Base-by-base conservation (phyloP, 495 filamentous ascomycete species). In the Podospora sp. region DNA sequence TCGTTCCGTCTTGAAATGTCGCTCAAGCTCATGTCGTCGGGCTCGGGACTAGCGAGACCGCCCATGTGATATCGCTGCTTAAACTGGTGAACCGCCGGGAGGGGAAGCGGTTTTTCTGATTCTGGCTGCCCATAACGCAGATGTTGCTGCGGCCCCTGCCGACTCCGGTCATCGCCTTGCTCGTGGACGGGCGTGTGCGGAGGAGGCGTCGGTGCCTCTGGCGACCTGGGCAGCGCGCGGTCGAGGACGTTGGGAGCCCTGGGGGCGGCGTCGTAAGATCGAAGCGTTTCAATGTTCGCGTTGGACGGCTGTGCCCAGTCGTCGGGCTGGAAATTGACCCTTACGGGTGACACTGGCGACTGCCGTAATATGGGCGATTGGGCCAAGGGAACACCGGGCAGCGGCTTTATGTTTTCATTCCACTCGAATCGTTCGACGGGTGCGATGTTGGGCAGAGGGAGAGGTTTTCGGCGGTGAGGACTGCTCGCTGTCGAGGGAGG, bases 251-350 rank as follows among this genome's bases (percentile, higher is more conserved):
- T 65, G 51, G 65, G 65, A 11, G 56, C 52, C 8, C 65, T 58
- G 6, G 65, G 29, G 14, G 50, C 26, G 14, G 51, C 50, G 55
- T 69, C 67, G 59, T 52, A 68, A 8, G 65, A 29, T 11, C 61
- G 66, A n/a, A 67, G 65, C 27, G 69, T 75, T 69, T 82, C 77
- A 51, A 84, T 78, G 68, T 73, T 79, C 18, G 72, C 75, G 58
- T 78, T 78, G n/a, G 77, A 78, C 40, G 80, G 79, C 52, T 68
- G 76, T 20, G 73, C 68, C 79, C 79, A 80, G 70, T 78, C 76
- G 18, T 78, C 77, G 36, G 75, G 73, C 29, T 79, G 79, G 56
- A 80, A 81, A 64, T 80, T 80, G 12, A 78, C 75, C 60, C 75
- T 76, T 22, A 78, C 77, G 22, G 80, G 79, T 50, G 81, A 82